These are phyloP conservation scores for Kwoniella sp. DNA, from an alignment of 768 basidiomycete species.

Conservation along the genomic window DNA sequence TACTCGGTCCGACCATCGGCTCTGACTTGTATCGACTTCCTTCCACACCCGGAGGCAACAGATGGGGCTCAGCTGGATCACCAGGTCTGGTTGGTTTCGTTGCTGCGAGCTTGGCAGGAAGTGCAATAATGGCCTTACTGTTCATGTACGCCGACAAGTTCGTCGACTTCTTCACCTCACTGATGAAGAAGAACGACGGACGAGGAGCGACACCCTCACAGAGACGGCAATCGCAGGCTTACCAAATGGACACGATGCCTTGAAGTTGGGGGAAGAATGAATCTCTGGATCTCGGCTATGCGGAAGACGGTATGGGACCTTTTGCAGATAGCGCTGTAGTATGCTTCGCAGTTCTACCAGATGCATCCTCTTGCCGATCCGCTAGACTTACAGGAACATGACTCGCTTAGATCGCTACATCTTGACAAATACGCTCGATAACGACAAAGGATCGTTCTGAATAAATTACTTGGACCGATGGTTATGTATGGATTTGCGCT, in stretches of 20 bases:
- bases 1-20: slow-evolving; percentile 31
- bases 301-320: too few relatives aligned
- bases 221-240: not conserved
- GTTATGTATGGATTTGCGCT: too few relatives aligned
- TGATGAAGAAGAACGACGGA: not conserved
- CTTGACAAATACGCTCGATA: too few relatives aligned
- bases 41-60: not conserved
- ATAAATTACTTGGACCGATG: too few relatives aligned
- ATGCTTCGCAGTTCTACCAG: too few relatives aligned
- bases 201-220: not conserved
- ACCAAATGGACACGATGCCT: not conserved
- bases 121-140: slow-evolving; percentile 14
- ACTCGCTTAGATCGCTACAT: too few relatives aligned
- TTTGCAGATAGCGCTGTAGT: too few relatives aligned
- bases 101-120: slow-evolving; percentile 27
- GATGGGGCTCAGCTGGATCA: slow-evolving; percentile 37
- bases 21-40: slow-evolving; percentile 21
- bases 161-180: not conserved
- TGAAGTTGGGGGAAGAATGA: too few relatives aligned
- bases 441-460: too few relatives aligned
- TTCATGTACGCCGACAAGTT: not conserved
- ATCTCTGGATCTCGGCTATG: too few relatives aligned
- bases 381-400: too few relatives aligned
- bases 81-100: slow-evolving; percentile 31
- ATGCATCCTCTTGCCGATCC: too few relatives aligned